Base-by-base conservation (phyloP, 768 basidiomycete genomes). In the Leccinum ochraceum region DNA sequence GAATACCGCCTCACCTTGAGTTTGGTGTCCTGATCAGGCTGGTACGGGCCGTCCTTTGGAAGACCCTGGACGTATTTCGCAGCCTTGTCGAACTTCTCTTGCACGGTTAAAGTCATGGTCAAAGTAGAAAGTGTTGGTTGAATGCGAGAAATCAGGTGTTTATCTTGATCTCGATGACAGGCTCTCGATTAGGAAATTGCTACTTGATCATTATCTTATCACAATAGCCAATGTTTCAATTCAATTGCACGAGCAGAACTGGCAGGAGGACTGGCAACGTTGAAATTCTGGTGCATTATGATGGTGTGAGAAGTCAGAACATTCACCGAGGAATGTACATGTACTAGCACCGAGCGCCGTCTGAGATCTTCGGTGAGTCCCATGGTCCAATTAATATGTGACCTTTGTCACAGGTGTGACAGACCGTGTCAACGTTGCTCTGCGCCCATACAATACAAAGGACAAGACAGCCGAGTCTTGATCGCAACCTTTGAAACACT, bases 51-150 rank as follows among this genome's bases (percentile, higher is more conserved):
- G 20, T 60, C 54, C 77, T 89, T 85, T 56, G 93, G 92, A 11
- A 95, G 86, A 20, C 57, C 56, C 64, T 82, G 75, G 53, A 92
- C 81, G 75, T 93, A 89, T 16, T 66, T 67, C 50, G 87, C 86
- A 65, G 93, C 89, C 77, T 86, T 89, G 30, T 90, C 78, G 77
- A 94, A 95, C 74, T 92, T 81, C 75, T 87, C 68, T 48, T 72
- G 16, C 13, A 63, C 28, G 6, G 71, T 42, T 51, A 73, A 48
- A 63, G 88, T 80, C 89, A 93, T 90, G 75, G 77, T 53, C 50
- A 7, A 54, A 16, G 53, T 30, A n/a, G 53, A 57, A 36, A 46
- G 26, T 44, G 57, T 53, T 30, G 58, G 46, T 26, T 24, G 28
- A 44, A 13, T 46, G 14, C 28, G 17, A 60, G 20, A 14, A 20